Evolutionary conservation across 257 asterid genomes (phyloP).

Genomic region (Fraxinus quadrangulata): DNA sequence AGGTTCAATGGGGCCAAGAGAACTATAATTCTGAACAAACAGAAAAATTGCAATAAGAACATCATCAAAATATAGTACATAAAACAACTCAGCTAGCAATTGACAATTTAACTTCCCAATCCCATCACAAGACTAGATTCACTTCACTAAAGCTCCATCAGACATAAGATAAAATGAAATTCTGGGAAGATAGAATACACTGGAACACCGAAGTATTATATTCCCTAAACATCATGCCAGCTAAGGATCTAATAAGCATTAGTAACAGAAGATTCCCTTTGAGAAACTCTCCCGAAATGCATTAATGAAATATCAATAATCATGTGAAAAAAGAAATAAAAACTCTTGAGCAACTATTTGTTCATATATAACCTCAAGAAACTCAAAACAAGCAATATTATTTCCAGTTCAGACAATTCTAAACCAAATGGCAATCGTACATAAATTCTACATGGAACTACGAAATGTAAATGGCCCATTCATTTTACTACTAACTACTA

Average conservation of each 20-base stretch:
- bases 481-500: background rate
- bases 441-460: background rate
- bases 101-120: background rate
- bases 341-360: background rate
- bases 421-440: background rate
- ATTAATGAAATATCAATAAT: background rate
- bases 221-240: background rate
- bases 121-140: background rate
- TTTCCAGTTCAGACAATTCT: background rate
- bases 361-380: background rate
- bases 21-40: slow-evolving; percentile 54
- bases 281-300: background rate
- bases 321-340: background rate
- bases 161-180: background rate
- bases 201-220: background rate
- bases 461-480: background rate
- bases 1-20: slow-evolving; percentile 63
- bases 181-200: background rate
- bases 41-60: slow-evolving; percentile 1
- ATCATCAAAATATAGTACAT: background rate
- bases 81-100: background rate
- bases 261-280: background rate
- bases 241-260: background rate
- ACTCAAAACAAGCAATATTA: background rate
- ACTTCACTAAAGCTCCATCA: background rate